Evolutionary conservation across 305 asterid species (phyloP).

Genomic region (Fraxinus greggii): DNA sequence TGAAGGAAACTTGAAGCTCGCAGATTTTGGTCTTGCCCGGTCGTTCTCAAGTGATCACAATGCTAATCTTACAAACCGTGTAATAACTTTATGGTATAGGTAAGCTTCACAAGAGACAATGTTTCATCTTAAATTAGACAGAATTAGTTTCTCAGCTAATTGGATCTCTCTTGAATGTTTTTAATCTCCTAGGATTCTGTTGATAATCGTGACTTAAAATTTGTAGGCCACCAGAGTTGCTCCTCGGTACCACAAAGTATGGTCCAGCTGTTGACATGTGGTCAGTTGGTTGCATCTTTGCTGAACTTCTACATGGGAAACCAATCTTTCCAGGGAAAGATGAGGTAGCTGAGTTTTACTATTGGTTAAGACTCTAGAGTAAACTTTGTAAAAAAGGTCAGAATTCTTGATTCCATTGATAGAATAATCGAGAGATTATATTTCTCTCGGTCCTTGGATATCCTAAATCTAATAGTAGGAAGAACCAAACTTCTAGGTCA

Average conservation of each 20-base stretch:
- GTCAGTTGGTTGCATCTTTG: constrained; percentile 98
- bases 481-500: not conserved
- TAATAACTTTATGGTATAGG: constrained; percentile 96
- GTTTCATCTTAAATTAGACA: not conserved
- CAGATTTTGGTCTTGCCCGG: constrained; percentile 94
- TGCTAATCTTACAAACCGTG: constrained; percentile 95
- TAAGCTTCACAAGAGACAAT: constrained; percentile 26
- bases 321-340: constrained; percentile 94
- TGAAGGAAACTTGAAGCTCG: constrained; percentile 92
- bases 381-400: not conserved
- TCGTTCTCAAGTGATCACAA: constrained; percentile 80
- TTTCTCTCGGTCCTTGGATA: not conserved
- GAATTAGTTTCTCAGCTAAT: not conserved
- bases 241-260: constrained; percentile 89
- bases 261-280: constrained; percentile 99
- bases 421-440: not conserved
- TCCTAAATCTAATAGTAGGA: not conserved
- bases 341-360: constrained; percentile 62
- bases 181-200: not conserved
- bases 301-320: constrained; percentile 88
- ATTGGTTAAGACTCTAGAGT: constrained; percentile 20
- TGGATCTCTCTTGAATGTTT: not conserved
- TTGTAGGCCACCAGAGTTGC: constrained; percentile 90
- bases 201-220: constrained; percentile 20
- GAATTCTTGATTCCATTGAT: constrained; percentile 4